phyloP scores from a whole-genome alignment of 768 basidiomycete genomes.

The Epithele typhae region DNA sequence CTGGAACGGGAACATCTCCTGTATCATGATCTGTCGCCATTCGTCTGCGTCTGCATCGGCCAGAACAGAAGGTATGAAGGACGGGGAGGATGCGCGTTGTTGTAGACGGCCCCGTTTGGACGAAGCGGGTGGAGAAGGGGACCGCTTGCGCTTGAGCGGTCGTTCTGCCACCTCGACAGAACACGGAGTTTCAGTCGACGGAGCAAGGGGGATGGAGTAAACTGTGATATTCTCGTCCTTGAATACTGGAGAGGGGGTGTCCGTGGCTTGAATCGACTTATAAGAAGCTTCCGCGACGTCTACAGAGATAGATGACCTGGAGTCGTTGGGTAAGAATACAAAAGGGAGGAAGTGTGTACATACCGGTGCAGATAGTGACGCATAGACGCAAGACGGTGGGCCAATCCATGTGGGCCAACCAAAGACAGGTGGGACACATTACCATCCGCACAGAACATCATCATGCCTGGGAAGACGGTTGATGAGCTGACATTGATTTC shows the following conservation, averaged over 20 bases:
- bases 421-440: slow-evolving; percentile 53
- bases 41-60: slow-evolving; percentile 44
- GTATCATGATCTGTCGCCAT: slow-evolving; percentile 50
- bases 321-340: not conserved
- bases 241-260: slow-evolving; percentile 43
- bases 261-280: slow-evolving; percentile 22
- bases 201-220: slow-evolving; percentile 51
- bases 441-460: slow-evolving; percentile 80
- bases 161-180: not conserved
- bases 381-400: slow-evolving; percentile 68
- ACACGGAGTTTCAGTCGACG: not conserved
- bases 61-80: slow-evolving; percentile 31
- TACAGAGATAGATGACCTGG: slow-evolving; percentile 40
- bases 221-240: slow-evolving; percentile 61
- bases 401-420: slow-evolving; percentile 69
- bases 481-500: slow-evolving; percentile 7
- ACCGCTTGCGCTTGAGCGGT: slow-evolving; percentile 27
- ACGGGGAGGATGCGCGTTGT: slow-evolving; percentile 19
- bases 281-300: slow-evolving; percentile 37
- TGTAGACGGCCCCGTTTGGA: slow-evolving; percentile 22
- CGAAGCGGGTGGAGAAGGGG: slow-evolving; percentile 15
- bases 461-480: slow-evolving; percentile 44
- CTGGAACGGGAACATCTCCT: slow-evolving; percentile 49
- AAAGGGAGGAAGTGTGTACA: slow-evolving; percentile 11
- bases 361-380: slow-evolving; percentile 67